Percentiles rank a stretch among this genome's conserved stretches.
These are phyloP conservation scores for Cordyceps pruinosa DNA, from an alignment of 2,329 filamentous ascomycete genomes.

Conservation along the genomic window DNA sequence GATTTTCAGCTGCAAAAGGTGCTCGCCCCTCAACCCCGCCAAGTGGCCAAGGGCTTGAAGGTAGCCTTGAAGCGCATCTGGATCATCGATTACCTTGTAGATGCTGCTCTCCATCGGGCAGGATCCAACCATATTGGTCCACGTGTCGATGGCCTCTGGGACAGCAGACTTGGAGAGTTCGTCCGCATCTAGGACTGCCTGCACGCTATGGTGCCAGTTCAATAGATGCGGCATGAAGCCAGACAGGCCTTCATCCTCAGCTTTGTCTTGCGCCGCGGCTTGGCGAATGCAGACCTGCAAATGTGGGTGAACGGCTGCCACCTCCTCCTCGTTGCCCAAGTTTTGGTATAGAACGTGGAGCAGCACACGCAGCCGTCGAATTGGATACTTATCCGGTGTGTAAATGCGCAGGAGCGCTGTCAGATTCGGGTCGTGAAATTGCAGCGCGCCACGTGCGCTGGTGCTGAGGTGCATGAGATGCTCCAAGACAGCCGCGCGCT, in stretches of 20 bases:
- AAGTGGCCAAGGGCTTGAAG: conserved; percentile 46
- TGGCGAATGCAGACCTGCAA: conserved; percentile 31
- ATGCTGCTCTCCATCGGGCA: conserved; percentile 36
- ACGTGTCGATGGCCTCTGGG: conserved; percentile 33
- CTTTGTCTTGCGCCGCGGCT: conserved; percentile 30
- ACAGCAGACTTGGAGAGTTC: conserved; percentile 26
- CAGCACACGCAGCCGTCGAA: conserved; percentile 46
- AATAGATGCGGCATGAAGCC: conserved; percentile 43
- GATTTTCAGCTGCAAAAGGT: conserved; percentile 34
- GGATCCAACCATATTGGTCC: conserved; percentile 35
- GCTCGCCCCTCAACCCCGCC: conserved; percentile 44
- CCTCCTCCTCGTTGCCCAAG: conserved; percentile 36
- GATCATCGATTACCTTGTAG: conserved; percentile 40
- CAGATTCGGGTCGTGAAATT: conserved; percentile 39
- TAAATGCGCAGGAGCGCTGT: conserved; percentile 44
- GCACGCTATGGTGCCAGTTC: conserved; percentile 38
- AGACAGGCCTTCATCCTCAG: conserved; percentile 38
- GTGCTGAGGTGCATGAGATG: conserved; percentile 48
- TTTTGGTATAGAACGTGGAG: conserved; percentile 41
- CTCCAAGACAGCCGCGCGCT: conserved; percentile 53
- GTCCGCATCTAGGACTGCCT: conserved; percentile 33
- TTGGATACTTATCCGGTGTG: conserved; percentile 41
- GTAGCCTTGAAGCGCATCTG: conserved; percentile 41
- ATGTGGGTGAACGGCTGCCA: conserved; percentile 33
- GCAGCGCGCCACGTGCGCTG: conserved; percentile 27